Conservation (phyloP, 106 monocot species). For the Platanthera zijinensis region DNA sequence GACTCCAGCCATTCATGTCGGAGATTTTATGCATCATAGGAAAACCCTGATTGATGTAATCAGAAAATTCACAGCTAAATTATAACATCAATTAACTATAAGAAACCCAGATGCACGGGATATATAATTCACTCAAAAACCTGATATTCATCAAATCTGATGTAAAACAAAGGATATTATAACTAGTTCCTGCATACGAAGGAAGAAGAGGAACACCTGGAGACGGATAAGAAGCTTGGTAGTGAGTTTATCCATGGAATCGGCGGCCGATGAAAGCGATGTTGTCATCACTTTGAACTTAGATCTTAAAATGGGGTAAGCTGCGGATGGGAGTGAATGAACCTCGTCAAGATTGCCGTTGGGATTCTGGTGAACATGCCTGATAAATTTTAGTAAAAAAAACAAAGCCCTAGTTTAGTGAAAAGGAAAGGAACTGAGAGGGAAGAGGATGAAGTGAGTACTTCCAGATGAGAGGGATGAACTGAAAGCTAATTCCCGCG, state of each 20-base stretch:
- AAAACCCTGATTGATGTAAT: too few relatives aligned
- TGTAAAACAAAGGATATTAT: not conserved
- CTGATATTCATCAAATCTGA: too few relatives aligned
- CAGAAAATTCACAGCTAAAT: too few relatives aligned
- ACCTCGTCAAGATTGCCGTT: constrained; percentile 61
- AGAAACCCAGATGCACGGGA: too few relatives aligned
- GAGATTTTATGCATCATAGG: too few relatives aligned
- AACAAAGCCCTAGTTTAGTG: constrained; percentile 13
- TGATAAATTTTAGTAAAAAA: constrained; percentile 7
- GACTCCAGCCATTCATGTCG: too few relatives aligned
- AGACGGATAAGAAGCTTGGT: constrained; percentile 93
- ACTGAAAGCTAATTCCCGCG: constrained; percentile 44
- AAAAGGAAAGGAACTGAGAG: constrained; percentile 1
- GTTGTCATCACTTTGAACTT: constrained; percentile 79
- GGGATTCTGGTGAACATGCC: constrained; percentile 75
- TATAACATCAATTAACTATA: too few relatives aligned
- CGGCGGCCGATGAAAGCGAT: constrained; percentile 44
- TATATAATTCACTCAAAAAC: too few relatives aligned
- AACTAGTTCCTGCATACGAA: not conserved
- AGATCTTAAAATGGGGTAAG: constrained; percentile 58
- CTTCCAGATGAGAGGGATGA: constrained; percentile 73
- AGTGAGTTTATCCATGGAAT: constrained; percentile 67
- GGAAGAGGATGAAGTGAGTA: constrained; percentile 5
- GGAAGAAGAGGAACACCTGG: constrained; percentile 37
- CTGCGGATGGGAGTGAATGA: constrained; percentile 71